Base-by-base conservation (phyloP, 176 grass and related monocot genomes). In the Bonia amplexicaulis region DNA sequence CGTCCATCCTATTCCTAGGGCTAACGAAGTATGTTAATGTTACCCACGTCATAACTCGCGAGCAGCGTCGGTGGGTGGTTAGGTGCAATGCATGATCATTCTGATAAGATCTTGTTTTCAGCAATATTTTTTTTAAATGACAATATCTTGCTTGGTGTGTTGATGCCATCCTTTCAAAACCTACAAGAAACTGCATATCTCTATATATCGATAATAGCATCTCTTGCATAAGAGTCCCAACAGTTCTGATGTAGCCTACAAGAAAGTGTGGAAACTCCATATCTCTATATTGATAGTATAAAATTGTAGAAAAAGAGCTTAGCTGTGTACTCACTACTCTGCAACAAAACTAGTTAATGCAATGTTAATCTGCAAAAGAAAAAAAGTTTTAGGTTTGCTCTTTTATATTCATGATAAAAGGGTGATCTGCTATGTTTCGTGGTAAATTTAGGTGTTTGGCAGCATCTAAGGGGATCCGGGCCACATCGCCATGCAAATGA, bases 101-200 rank as follows among this genome's bases (percentile, higher is more conserved):
- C 44, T 51, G 71, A 73, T 52, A 49, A 77, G 74, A 77, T 77
- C 35, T 77, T 58, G 52, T 42, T 35, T 51, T 57, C 51, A 55
- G 39, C 39, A 33, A 72, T 16, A 46, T 23, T 23, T 59, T 23
- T 58, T 23, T 10, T 3, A 76, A 40, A 71, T 0, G 25, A 10
- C 3, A 51, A 51, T 3, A 27, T 71, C 9, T 26, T 48, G 69
- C 25, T 72, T 48, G 45, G 44, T 44, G 16, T 72, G n/a, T 49
- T 25, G 42, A 72, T 72, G n/a, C 69, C 44, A 29, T 49, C 69
- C 23, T 72, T 17, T 48, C 69, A 29, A 16, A 55, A 44, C 41
- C 41, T 44, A 44, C 41, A 44, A 9, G 41, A 9, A 44, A 44
- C 7, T 44, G 7, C 41, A 44, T 44, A 44, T 9, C 7, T 44